Percentiles rank a stretch among this genome's conserved stretches.
Conservation (phyloP, 257 asterid species). For the Fraxinus americana region DNA sequence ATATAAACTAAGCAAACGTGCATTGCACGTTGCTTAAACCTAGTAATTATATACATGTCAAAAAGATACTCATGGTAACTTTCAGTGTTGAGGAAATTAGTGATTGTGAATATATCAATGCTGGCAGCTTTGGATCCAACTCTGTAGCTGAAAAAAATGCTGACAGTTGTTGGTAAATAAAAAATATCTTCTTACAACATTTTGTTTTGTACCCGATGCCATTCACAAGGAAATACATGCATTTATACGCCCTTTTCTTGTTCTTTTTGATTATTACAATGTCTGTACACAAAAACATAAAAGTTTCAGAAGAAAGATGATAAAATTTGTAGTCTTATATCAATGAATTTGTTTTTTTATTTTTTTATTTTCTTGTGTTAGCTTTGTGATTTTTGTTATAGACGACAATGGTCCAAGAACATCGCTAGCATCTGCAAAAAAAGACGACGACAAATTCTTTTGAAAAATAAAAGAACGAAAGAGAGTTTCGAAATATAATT, state of each 20-base stretch:
- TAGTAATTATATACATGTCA: no score
- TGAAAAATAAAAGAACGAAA: no score
- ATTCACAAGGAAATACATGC: background rate
- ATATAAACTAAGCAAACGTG: no score
- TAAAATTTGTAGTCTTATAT: background rate
- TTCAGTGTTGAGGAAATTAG: no score
- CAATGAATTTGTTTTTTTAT: no score
- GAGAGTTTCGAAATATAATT: no score
- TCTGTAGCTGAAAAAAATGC: background rate
- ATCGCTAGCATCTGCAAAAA: background rate
- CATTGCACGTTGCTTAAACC: no score
- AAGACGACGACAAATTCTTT: background rate
- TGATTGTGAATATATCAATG: background rate
- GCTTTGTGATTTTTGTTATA: background rate
- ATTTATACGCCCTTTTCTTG: background rate
- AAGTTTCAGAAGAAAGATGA: background rate
- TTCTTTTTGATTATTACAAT: background rate
- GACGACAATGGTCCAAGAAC: background rate
- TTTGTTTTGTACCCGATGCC: background rate
- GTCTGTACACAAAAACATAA: background rate
- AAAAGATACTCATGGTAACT: no score
- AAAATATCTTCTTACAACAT: background rate
- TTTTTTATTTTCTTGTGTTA: background rate
- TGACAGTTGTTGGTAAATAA: background rate
- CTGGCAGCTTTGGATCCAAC: slow-evolving; percentile 1